Conservation (phyloP, 1,284 basidiomycete genomes). For the Rhizopogon parksii region DNA sequence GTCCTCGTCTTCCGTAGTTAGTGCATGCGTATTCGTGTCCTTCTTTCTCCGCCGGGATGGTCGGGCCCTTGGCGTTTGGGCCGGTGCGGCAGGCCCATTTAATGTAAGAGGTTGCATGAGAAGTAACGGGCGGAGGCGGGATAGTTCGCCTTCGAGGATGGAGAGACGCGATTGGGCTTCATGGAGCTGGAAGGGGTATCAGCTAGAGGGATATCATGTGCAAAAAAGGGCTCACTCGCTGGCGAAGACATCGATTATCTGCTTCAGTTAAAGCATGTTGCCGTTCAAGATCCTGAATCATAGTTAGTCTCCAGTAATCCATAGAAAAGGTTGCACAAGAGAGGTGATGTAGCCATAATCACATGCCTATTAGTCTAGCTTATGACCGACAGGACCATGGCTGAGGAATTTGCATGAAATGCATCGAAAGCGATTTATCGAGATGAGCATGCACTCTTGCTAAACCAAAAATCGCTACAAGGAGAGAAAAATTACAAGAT, state of each 20-base stretch:
- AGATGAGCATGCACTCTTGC: neutral
- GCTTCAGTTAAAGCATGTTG: slow-evolving; percentile 38
- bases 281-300: slow-evolving; percentile 44
- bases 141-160: slow-evolving; percentile 37
- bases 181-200: slow-evolving; percentile 27
- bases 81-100: slow-evolving; percentile 16
- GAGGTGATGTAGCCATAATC: no score
- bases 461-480: neutral
- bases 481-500: neutral
- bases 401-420: neutral
- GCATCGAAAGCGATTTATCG: neutral
- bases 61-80: slow-evolving; percentile 12
- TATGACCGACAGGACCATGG: neutral
- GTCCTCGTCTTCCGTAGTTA: slow-evolving; percentile 18
- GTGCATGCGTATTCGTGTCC: slow-evolving; percentile 8
- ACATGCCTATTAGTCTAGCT: neutral
- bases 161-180: slow-evolving; percentile 35
- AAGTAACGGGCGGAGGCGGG: slow-evolving; percentile 38
- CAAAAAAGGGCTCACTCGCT: slow-evolving; percentile 36
- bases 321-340: neutral
- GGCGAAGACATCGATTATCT: slow-evolving; percentile 49
- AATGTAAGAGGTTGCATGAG: slow-evolving; percentile 37
- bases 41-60: slow-evolving; percentile 23
- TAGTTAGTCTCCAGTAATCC: slow-evolving; percentile 9
- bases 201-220: neutral